Evolutionary conservation across 345 rosid genomes (phyloP).

Genomic region (Citrus inodora): DNA sequence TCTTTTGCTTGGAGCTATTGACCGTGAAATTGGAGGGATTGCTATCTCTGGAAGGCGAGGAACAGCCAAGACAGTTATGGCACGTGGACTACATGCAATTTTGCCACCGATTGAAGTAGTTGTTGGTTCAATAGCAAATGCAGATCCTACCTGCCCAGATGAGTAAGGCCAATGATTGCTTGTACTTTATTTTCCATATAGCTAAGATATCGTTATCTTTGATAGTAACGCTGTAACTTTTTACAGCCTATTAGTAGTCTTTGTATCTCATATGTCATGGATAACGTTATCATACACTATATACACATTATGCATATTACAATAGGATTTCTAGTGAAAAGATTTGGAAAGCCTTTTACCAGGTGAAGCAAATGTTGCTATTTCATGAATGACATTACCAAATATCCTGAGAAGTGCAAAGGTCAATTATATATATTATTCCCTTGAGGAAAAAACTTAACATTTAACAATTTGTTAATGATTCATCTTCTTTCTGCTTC

Average conservation of each 20-base stretch:
- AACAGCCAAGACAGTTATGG: slow-evolving; percentile 94
- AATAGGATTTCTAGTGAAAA: not conserved
- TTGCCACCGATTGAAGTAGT: slow-evolving; percentile 95
- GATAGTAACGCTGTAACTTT: not conserved
- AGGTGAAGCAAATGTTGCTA: not conserved
- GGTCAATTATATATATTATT: not conserved
- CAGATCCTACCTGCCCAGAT: slow-evolving; percentile 76
- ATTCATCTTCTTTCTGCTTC: not conserved
- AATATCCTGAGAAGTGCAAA: not conserved
- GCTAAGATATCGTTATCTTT: not conserved
- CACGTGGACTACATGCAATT: slow-evolving; percentile 85
- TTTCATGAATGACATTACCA: not conserved
- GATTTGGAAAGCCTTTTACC: not conserved
- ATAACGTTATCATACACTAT: not conserved
- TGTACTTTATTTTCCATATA: not conserved
- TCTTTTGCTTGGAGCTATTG: slow-evolving; percentile 90
- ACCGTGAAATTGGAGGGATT: slow-evolving; percentile 90
- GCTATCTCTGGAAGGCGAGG: slow-evolving; percentile 90
- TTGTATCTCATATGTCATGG: not conserved
- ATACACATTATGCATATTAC: not conserved
- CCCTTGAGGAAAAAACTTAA: not conserved
- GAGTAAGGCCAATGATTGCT: slow-evolving; percentile 46
- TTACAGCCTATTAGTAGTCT: not conserved
- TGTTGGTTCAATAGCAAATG: slow-evolving; percentile 75
- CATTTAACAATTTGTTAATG: not conserved